These are phyloP conservation scores for Alternaria solani DNA, from an alignment of 2,329 filamentous ascomycete species.

Conservation along the genomic window DNA sequence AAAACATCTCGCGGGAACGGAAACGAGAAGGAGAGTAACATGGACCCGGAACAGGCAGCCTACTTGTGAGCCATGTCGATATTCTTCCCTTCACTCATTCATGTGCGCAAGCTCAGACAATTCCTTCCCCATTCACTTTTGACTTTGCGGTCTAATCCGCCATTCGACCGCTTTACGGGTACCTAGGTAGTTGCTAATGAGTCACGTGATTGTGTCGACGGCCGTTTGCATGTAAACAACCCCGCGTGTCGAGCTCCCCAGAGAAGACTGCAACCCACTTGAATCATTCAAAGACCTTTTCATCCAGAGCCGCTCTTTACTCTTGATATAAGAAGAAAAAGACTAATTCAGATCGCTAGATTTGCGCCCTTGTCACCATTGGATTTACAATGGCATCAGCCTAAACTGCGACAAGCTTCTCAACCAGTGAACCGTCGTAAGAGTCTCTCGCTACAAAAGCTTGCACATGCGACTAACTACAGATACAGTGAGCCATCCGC, in stretches of 20 bases:
- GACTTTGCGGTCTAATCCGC: background rate
- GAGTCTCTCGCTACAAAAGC: background rate
- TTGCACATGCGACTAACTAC: background rate
- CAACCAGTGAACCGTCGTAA: background rate
- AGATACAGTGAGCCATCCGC: background rate
- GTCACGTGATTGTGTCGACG: background rate
- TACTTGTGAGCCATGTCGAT: background rate
- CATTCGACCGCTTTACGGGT: background rate
- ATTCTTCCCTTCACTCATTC: too few relatives aligned
- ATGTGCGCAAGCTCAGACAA: too few relatives aligned
- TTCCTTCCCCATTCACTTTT: background rate
- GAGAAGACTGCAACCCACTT: background rate
- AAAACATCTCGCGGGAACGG: background rate
- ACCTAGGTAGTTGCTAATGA: background rate
- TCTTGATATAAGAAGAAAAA: background rate
- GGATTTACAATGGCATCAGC: background rate
- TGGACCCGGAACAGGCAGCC: background rate
- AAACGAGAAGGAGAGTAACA: background rate
- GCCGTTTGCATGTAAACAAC: constrained; percentile 7
- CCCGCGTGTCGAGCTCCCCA: background rate
- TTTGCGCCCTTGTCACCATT: background rate
- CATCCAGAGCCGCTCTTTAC: background rate
- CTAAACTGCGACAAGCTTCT: background rate
- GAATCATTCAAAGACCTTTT: background rate
- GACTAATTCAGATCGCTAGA: background rate